A percentile compares a stretch with the other conserved stretches of the same genome.
Conservation (phyloP, 1,284 basidiomycete genomes). For the Gomphus bonarii region DNA sequence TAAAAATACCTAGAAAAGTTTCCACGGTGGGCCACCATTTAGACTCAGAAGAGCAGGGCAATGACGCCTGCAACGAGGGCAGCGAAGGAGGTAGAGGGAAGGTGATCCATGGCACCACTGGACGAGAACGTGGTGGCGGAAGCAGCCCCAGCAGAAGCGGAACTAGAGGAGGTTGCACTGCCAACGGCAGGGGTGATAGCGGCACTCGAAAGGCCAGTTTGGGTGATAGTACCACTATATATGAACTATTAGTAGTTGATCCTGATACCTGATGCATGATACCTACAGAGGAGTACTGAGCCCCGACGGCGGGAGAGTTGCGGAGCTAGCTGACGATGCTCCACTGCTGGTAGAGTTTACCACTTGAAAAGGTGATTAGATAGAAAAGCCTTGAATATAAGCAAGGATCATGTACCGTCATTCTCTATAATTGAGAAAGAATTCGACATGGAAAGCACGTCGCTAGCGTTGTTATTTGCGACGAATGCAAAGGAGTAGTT, state of each 20-base stretch:
- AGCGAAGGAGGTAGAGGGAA: neutral
- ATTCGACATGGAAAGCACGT: slow-evolving; percentile 32
- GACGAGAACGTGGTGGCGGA: neutral
- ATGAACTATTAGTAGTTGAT: neutral
- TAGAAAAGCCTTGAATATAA: no score
- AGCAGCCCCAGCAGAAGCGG: neutral
- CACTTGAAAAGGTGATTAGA: neutral
- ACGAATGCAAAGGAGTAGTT: slow-evolving; percentile 47
- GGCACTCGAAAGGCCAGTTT: neutral
- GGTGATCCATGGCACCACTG: neutral
- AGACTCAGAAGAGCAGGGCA: neutral
- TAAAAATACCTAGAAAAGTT: neutral
- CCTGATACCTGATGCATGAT: neutral
- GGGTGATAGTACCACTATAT: neutral
- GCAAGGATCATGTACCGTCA: slow-evolving; percentile 1
- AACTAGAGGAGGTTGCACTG: neutral
- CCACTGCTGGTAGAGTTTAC: no score
- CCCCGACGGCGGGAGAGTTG: neutral
- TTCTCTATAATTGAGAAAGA: slow-evolving; percentile 33
- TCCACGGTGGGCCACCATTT: neutral
- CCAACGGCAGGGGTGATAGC: neutral
- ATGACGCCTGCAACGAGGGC: neutral
- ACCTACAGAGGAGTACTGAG: neutral
- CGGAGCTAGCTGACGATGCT: neutral
- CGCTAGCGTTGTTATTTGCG: slow-evolving; percentile 37